phyloP scores from a whole-genome alignment of 148 eudicot genomes.

The Chenopodium suecicum region DNA sequence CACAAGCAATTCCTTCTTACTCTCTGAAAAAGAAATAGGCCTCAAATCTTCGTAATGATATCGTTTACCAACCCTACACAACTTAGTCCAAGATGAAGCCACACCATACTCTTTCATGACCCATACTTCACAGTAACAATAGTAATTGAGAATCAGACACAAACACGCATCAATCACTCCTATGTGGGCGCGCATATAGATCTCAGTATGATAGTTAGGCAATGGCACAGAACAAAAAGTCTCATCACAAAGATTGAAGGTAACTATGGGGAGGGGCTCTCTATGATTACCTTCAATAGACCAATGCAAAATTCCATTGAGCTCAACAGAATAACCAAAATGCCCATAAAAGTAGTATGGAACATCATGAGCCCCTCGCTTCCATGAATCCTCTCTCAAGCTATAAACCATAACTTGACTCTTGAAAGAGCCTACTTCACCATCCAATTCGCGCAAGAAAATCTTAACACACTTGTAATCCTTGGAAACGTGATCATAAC shows the following conservation, averaged over 20 bases:
- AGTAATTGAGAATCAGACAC: conserved; percentile 5
- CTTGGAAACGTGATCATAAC: conserved; percentile 1
- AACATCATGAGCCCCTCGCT: conserved; percentile 4
- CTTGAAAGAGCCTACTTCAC: neutral
- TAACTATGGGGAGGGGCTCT: neutral
- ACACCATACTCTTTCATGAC: conserved; percentile 24
- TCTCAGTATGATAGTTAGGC: neutral
- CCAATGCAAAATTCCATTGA: conserved; percentile 26
- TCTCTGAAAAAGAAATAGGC: conserved; percentile 6
- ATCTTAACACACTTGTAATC: conserved; percentile 25
- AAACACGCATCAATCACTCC: conserved; percentile 26
- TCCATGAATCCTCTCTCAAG: conserved; percentile 4
- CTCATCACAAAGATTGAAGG: conserved; percentile 4
- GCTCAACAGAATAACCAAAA: neutral
- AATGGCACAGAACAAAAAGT: neutral
- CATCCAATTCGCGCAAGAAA: neutral
- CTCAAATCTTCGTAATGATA: neutral
- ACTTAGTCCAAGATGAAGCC: conserved; percentile 13
- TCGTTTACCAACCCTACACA: conserved; percentile 6
- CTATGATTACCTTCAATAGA: neutral
- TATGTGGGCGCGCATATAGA: neutral
- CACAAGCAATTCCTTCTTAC: conserved; percentile 16
- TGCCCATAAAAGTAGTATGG: neutral
- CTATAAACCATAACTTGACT: conserved; percentile 22
- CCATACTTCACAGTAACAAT: conserved; percentile 6